phyloP scores from a whole-genome alignment of 2,329 filamentous ascomycete genomes.

The Berkeleyomyces basicola region DNA sequence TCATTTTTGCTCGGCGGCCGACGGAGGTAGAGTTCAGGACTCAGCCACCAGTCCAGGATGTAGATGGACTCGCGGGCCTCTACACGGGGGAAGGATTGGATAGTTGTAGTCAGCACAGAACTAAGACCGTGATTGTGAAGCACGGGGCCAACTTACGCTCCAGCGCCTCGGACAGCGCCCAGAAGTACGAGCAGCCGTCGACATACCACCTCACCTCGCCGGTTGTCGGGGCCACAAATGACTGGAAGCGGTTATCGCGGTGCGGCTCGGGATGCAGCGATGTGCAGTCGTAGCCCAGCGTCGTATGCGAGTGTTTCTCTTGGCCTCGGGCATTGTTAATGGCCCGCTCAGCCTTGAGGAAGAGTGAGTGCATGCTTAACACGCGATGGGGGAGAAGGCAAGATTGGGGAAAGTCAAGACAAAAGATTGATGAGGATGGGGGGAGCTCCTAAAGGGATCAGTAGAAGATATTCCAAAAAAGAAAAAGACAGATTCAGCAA shows the following conservation, averaged over 20 bases:
- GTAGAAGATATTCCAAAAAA: neutral
- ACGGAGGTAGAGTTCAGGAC: constrained; percentile 73
- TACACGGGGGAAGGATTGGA: constrained; percentile 17
- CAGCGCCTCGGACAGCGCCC: constrained; percentile 64
- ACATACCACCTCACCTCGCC: constrained; percentile 80
- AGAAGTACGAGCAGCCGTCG: constrained; percentile 71
- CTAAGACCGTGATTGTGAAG: too few species aligned
- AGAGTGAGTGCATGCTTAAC: constrained; percentile 19
- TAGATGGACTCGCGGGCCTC: constrained; percentile 61
- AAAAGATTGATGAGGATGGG: neutral
- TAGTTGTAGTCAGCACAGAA: too few species aligned
- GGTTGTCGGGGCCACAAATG: constrained; percentile 56
- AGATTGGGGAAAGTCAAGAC: neutral
- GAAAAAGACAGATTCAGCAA: neutral
- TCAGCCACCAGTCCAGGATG: constrained; percentile 85
- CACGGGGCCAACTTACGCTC: constrained; percentile 31
- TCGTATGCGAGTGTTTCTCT: constrained; percentile 30
- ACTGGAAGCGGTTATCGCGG: constrained; percentile 38
- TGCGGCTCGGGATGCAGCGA: constrained; percentile 27
- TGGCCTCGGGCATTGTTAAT: constrained; percentile 19
- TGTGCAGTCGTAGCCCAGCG: constrained; percentile 25
- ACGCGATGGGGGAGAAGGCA: neutral
- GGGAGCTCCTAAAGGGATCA: too few species aligned
- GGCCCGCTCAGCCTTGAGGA: constrained; percentile 28
- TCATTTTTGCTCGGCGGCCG: constrained; percentile 69